Base-by-base conservation (phyloP, 1,139 yeast species). In the Sugiyamaella pinicola region DNA sequence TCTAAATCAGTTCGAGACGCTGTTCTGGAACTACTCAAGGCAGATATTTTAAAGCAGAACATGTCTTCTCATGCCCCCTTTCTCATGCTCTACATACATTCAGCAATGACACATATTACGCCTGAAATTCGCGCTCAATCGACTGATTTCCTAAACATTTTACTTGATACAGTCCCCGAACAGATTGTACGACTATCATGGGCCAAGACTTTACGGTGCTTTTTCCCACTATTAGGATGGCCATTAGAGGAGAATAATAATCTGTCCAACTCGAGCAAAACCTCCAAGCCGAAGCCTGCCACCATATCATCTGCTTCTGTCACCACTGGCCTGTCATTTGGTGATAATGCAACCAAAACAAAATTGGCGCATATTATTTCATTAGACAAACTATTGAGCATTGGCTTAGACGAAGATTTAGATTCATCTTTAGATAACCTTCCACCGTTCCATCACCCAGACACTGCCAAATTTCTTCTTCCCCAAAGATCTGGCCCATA, bases 61-160 rank as follows among this genome's bases (percentile, higher is more conserved):
- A 47, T 60, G 40, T 48, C 51, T 15, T 56, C 60, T 10, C 95
- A 91, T 69, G 76, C 85, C 47, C 75, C 83, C 28, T 73, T 84
- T 5, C 70, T 91, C 2, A 78, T 87, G 31, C 74, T 93, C 29
- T 91, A 87, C 66, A 77, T 91, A n/a, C 87, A 87, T 63, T 85
- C 95, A 51, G 95, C 96, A 12, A 93, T 93, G 98, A 87, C 98
- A 15, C 97, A 93, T 66, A 85, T 93, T 43, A 80, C 79, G 35
- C 84, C 91, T 0, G 83, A 82, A 7, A 82, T 90, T 37, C 79
- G 95, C 46, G 80, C 81, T 50, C 86, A 84, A 58, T 81, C 95
- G 3, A 80, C 93, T 0, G 78, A 77, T 54, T 85, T 84, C 60
- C 71, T 90, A 33, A 74, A 74, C 33, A 73, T 84, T 3, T 65